Evolutionary conservation across 1,284 basidiomycete genomes (phyloP), one percentile per base, ranked within the genome.

Genomic region (Ceratobasidium sp.): DNA sequence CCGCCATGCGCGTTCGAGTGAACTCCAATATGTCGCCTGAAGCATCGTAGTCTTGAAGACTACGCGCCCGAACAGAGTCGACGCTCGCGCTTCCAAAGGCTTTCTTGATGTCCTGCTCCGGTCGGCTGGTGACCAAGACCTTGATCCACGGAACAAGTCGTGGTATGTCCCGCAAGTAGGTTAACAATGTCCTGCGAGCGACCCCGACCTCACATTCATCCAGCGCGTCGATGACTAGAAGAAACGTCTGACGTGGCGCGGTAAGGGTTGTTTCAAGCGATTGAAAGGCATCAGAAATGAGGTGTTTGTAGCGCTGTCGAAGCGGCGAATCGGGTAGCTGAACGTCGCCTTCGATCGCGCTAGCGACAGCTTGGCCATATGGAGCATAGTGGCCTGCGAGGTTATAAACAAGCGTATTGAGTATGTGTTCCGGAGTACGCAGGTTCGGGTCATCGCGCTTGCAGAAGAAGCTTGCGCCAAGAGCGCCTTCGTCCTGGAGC

Each of bases 391-490:
- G 27, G 6, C 29, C 6, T 1, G 66, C 65, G 1, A 75, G 57
- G 22, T 71, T 45, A n/a, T 64, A 56, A 6, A 57, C 74, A 1
- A 75, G 44, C 2, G 69, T 63, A 14, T 56, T 59, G 27, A 74
- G 53, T 7, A 75, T 57, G 24, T 31, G 59, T 6, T 33, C 17
- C 14, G 75, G 69, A 17, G 63, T 56, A 22, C 50, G 64, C n/a
- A 54, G 44, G 5, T 62, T 44, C 0, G 54, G 54, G 24, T 36
- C 44, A 51, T 74, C 78, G 0, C 81, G 78, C 14, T 81, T 80
- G 62, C 80, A 83, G 77, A 82, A 83, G n/a, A 59, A 64, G 9
- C 78, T 81, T 1, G 81, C 81, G 4, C 79, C 81, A 1, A 82
- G 80, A 7, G 27, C 48, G 1, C 72, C 60, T 29, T 62, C 22